phyloP scores from a whole-genome alignment of 202 grass and related monocot genomes.

The Digitaria exilis region DNA sequence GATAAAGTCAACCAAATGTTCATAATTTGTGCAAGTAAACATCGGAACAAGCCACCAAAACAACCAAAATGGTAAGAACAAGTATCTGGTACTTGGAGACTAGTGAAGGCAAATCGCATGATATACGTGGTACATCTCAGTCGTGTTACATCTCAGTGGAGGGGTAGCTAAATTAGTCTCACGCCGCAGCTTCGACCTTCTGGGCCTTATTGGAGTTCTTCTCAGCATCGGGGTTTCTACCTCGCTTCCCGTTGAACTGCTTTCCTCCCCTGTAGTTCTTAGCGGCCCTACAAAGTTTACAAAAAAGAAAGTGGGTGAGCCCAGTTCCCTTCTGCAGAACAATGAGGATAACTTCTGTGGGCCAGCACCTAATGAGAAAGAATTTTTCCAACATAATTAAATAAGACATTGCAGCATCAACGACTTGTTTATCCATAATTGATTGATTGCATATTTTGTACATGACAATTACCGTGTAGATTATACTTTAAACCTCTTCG shows the following conservation, averaged over 20 bases:
- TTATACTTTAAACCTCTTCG: not conserved
- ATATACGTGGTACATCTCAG: not conserved
- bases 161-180: constrained; percentile 5
- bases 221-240: constrained; percentile 19
- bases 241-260: constrained; percentile 48
- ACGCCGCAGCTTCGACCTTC: constrained; percentile 39
- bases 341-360: not conserved
- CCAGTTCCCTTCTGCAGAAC: not conserved
- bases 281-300: constrained; percentile 21
- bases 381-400: not conserved
- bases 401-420: not conserved
- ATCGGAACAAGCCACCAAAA: not conserved
- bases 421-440: not conserved
- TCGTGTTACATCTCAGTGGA: not conserved
- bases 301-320: not conserved
- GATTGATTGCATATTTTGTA: not conserved
- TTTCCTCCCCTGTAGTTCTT: constrained; percentile 46
- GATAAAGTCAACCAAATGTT: not conserved
- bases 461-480: not conserved
- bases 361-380: not conserved
- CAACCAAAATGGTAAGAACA: not conserved
- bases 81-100: not conserved
- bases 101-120: not conserved
- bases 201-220: constrained; percentile 38
- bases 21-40: not conserved